Conservation (phyloP, 192 early-diverging fungal species). For the Diversispora eburnea region DNA sequence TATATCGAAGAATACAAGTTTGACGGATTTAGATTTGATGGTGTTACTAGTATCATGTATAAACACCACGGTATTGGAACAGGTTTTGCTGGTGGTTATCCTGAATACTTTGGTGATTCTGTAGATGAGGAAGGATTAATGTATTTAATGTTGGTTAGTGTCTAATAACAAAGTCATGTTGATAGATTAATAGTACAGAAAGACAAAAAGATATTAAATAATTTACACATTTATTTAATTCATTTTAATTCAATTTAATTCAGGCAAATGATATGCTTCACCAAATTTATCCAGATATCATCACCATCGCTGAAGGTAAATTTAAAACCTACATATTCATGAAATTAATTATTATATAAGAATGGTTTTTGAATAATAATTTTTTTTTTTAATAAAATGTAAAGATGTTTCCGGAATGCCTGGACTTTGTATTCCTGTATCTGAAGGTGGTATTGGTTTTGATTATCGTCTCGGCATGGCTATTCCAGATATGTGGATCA, state of each 20-base stretch:
- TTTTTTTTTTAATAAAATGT: not conserved
- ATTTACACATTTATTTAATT: conserved; percentile 43
- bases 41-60: conserved; percentile 96
- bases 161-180: too few relatives aligned
- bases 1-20: conserved; percentile 88
- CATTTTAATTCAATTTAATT: conserved; percentile 7
- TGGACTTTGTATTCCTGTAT: conserved; percentile 79
- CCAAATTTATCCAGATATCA: conserved; percentile 68
- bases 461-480: conserved; percentile 97
- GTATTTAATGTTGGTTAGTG: conserved; percentile 90
- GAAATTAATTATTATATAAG: not conserved
- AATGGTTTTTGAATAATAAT: not conserved
- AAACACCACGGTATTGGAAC: conserved; percentile 91
- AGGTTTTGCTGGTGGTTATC: conserved; percentile 89
- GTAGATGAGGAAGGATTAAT: conserved; percentile 83
- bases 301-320: conserved; percentile 90
- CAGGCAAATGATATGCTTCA: conserved; percentile 59
- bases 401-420: conserved; percentile 98
- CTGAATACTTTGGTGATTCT: conserved; percentile 87
- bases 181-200: too few relatives aligned
- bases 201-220: too few relatives aligned
- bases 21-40: conserved; percentile 98
- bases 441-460: conserved; percentile 92
- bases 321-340: not conserved
- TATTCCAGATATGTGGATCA: conserved; percentile 99